Evolutionary conservation across 345 rosid species (phyloP), one percentile per base, ranked within the genome.

Genomic region (Ailanthus altissimus): DNA sequence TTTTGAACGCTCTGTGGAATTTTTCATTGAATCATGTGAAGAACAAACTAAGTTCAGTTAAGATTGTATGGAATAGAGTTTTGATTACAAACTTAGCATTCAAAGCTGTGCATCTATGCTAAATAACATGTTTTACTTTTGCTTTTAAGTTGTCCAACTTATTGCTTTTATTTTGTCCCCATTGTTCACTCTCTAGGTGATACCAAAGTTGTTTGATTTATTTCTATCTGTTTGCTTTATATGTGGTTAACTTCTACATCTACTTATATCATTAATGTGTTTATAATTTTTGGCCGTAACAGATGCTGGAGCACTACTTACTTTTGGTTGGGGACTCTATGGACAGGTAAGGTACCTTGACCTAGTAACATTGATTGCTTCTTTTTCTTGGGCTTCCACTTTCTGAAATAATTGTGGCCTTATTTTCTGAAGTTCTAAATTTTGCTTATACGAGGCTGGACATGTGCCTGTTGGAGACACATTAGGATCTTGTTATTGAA

Each of bases 291-390:
- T 70, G 83, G 56, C 73, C 6, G 81, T 63, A 75, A 59, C 91
- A 96, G 99, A 97, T 90, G 92, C 97, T 77, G 99, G 99, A 63
- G 97, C 94, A 14, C 77, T 97, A 13, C 93, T 97, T 70, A 86
- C 97, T n/a, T 97, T 97, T 83, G 99, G 99, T 49, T 97, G 99
- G 99, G 98, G 99, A 75, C 97, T 92, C 78, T 94, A 97, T 74
- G 98, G 99, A 84, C 99, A 97, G 99, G 99, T 94, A 80, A 87
- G 60, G 69, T 78, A 36, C 26, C 18, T 1, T 6, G n/a, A 57
- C 59, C 32, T 32, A 45, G 68, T 61, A 47, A 59, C 71, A n/a
- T 64, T 36, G 13, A 36, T 45, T 21, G 51, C 78, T 64, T 36
- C 46, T 51, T 20, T 70, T 21, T 16, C 47, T 75, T 59, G 0